A percentile compares a stretch with the other conserved stretches of the same genome.
These are phyloP conservation scores for Kwoniella europaea DNA, from an alignment of 768 basidiomycete species.

Conservation along the genomic window DNA sequence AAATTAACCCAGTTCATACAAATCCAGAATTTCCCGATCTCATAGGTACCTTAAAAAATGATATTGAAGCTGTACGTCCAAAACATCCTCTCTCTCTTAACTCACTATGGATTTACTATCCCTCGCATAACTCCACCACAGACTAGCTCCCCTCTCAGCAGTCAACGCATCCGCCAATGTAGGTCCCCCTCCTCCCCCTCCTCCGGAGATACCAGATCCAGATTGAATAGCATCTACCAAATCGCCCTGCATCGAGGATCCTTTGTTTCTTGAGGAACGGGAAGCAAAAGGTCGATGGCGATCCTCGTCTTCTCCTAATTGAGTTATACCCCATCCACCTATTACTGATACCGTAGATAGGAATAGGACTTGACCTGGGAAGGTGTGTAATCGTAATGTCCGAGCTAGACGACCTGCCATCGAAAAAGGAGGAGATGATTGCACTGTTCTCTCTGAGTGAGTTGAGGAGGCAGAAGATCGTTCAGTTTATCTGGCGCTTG, in stretches of 20 bases:
- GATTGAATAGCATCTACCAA: constrained; percentile 16
- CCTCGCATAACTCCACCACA: constrained; percentile 30
- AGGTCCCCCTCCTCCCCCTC: neutral
- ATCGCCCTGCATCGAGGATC: constrained; percentile 10
- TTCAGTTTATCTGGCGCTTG: too few species aligned
- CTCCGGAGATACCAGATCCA: constrained; percentile 2
- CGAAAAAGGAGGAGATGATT: neutral
- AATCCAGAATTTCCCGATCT: neutral
- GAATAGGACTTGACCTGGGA: constrained; percentile 21
- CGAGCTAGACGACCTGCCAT: constrained; percentile 8
- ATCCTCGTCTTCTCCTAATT: constrained; percentile 12
- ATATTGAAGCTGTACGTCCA: too few species aligned
- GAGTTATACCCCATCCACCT: constrained; percentile 15
- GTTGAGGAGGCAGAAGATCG: too few species aligned
- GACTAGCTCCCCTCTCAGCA: constrained; percentile 24
- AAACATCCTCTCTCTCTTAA: neutral
- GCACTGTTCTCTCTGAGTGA: too few species aligned
- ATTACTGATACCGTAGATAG: constrained; percentile 15
- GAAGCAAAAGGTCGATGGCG: too few species aligned
- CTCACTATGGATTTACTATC: constrained; percentile 21
- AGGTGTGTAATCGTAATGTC: constrained; percentile 14
- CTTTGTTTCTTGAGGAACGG: neutral
- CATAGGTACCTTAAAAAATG: too few species aligned
- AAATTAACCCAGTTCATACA: neutral
- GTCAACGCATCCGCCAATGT: constrained; percentile 26